phyloP scores from a whole-genome alignment of 75 land plant genomes.

The Larix kaempferi region DNA sequence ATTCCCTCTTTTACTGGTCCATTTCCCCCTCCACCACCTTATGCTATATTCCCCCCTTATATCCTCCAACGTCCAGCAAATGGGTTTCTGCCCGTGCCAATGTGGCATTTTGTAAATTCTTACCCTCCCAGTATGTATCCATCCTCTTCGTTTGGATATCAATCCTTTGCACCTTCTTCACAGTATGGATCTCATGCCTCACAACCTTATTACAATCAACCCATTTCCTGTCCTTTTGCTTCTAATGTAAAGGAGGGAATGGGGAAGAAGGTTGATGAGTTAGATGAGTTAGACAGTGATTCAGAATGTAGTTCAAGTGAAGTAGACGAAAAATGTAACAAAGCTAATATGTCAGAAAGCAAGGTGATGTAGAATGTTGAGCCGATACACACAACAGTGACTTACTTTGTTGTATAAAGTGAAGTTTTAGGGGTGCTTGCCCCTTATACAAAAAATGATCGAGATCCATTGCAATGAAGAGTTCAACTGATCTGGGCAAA shows the following conservation, averaged over 20 bases:
- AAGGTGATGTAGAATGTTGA: constrained; percentile 1
- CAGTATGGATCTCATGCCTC: constrained; percentile 12
- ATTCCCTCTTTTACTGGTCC: not conserved
- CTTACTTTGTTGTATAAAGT: not conserved
- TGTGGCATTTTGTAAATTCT: constrained; percentile 22
- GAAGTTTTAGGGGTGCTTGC: not conserved
- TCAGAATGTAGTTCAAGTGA: constrained; percentile 29
- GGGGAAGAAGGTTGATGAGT: constrained; percentile 2
- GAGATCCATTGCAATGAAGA: not conserved
- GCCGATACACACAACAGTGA: not conserved
- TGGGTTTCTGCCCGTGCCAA: constrained; percentile 25
- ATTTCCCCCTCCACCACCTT: constrained; percentile 15
- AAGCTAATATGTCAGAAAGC: not conserved
- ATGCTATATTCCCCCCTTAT: constrained; percentile 20
- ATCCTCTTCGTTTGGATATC: constrained; percentile 12
- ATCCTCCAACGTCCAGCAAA: constrained; percentile 12
- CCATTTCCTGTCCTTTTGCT: constrained; percentile 7
- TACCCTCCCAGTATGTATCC: constrained; percentile 20
- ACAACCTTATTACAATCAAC: constrained; percentile 16
- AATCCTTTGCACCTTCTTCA: constrained; percentile 10
- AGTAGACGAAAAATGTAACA: constrained; percentile 3
- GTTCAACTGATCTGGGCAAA: not conserved
- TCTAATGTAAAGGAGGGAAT: constrained; percentile 10
- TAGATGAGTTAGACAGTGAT: constrained; percentile 19
- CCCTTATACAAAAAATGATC: not conserved